These are phyloP conservation scores for Punica granatum DNA, from an alignment of 345 rosid species.

Conservation along the genomic window DNA sequence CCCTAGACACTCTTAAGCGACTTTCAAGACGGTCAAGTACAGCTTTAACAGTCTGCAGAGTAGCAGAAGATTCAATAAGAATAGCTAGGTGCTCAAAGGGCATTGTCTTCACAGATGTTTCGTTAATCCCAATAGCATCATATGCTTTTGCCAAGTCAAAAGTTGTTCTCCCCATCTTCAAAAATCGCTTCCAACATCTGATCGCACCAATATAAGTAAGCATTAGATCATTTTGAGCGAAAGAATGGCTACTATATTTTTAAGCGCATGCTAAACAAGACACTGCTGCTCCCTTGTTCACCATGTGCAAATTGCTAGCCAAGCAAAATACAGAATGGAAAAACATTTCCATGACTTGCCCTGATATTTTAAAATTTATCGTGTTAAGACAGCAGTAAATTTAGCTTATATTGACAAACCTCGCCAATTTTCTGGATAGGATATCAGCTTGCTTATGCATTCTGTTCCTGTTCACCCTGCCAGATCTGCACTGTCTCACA, in stretches of 20 bases:
- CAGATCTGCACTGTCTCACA: slow-evolving; percentile 43
- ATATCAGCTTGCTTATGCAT: slow-evolving; percentile 70
- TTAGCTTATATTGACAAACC: slow-evolving; percentile 26
- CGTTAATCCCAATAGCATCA: slow-evolving; percentile 54
- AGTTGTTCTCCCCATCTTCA: slow-evolving; percentile 54
- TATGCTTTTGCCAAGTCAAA: slow-evolving; percentile 59
- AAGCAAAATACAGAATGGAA: neutral
- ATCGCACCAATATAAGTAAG: neutral
- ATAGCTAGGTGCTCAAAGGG: slow-evolving; percentile 85
- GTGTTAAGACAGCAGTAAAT: neutral
- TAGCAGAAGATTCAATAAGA: slow-evolving; percentile 54
- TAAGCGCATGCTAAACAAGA: too few species aligned
- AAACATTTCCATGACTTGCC: too few species aligned
- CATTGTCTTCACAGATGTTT: slow-evolving; percentile 39
- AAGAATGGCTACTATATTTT: neutral
- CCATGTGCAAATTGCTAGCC: neutral
- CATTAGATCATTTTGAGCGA: slow-evolving; percentile 1
- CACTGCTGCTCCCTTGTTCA: neutral
- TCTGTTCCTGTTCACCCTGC: slow-evolving; percentile 34
- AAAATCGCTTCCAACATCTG: slow-evolving; percentile 92
- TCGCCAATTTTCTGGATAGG: slow-evolving; percentile 72
- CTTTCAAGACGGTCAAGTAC: slow-evolving; percentile 77
- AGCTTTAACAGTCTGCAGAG: slow-evolving; percentile 51
- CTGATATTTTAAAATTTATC: neutral
- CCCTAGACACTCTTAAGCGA: slow-evolving; percentile 56